Conservation (phyloP, 176 grass and related monocot species). For the Chloris gayana region DNA sequence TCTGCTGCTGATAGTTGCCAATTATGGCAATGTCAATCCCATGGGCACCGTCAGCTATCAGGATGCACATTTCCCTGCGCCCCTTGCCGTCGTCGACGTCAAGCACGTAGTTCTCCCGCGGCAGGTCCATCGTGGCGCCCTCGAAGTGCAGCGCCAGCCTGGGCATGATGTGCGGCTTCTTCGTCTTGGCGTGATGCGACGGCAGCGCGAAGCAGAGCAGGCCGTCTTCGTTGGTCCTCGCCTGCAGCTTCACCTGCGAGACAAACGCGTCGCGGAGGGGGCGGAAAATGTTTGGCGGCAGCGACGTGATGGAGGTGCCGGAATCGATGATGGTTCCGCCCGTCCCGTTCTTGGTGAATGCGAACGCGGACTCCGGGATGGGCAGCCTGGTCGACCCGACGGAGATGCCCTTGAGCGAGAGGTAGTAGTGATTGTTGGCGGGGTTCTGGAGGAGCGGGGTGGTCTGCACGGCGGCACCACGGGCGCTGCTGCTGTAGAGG, state of each 20-base stretch:
- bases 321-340: slow-evolving; percentile 59
- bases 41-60: slow-evolving; percentile 6
- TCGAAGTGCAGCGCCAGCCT: slow-evolving; percentile 54
- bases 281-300: slow-evolving; percentile 32
- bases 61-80: slow-evolving; percentile 7
- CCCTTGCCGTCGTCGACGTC: not conserved
- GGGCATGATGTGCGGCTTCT: slow-evolving; percentile 26
- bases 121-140: slow-evolving; percentile 55
- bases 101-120: slow-evolving; percentile 56
- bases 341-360: slow-evolving; percentile 10
- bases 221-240: slow-evolving; percentile 16
- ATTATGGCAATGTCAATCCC: slow-evolving; percentile 29
- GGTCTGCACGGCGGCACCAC: not conserved
- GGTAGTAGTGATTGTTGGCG: slow-evolving; percentile 30
- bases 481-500: not conserved
- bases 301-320: slow-evolving; percentile 36
- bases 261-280: slow-evolving; percentile 40
- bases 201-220: slow-evolving; percentile 51
- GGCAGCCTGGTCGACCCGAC: slow-evolving; percentile 41
- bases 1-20: slow-evolving; percentile 77
- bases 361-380: slow-evolving; percentile 39
- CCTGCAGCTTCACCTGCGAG: slow-evolving; percentile 29
- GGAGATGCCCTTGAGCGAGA: slow-evolving; percentile 42
- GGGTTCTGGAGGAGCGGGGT: not conserved
- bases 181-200: not conserved